Conservation (phyloP, 177 flowering plant genomes). For the Tripterygium wilfordii region DNA sequence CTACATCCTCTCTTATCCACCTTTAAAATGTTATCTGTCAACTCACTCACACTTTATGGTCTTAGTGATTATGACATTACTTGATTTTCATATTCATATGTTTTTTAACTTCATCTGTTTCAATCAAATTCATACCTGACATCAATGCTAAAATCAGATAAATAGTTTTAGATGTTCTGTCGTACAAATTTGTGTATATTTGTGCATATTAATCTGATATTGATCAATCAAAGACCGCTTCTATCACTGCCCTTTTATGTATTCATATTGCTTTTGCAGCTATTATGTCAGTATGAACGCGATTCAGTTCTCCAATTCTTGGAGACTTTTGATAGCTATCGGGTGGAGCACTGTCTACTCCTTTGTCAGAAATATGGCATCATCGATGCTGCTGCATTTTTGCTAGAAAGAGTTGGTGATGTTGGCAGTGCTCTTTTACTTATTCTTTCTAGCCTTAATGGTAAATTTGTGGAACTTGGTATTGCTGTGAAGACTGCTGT, state of each 20-base stretch:
- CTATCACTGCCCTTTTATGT: too few species aligned
- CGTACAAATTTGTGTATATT: background rate
- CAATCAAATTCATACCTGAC: too few species aligned
- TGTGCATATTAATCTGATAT: too few species aligned
- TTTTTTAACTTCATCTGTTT: too few species aligned
- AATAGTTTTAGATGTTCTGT: too few species aligned
- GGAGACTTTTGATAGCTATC: constrained; percentile 89
- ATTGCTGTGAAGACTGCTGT: constrained; percentile 32
- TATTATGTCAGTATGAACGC: constrained; percentile 79
- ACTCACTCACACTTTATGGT: too few species aligned
- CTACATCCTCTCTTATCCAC: too few species aligned
- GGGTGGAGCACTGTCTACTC: constrained; percentile 84
- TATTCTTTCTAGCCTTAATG: constrained; percentile 59
- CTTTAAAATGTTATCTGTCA: too few species aligned
- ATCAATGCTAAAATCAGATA: too few species aligned
- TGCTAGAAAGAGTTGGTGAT: constrained; percentile 94
- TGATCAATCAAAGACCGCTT: too few species aligned
- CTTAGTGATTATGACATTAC: too few species aligned
- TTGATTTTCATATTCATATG: too few species aligned
- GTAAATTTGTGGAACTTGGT: constrained; percentile 60
- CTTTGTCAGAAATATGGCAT: constrained; percentile 85
- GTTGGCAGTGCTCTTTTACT: constrained; percentile 88
- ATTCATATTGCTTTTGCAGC: constrained; percentile 51
- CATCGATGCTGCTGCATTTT: constrained; percentile 89
- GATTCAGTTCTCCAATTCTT: constrained; percentile 81